These are phyloP conservation scores for Alternaria dauci DNA, from an alignment of 2,329 filamentous ascomycete genomes.

Conservation along the genomic window DNA sequence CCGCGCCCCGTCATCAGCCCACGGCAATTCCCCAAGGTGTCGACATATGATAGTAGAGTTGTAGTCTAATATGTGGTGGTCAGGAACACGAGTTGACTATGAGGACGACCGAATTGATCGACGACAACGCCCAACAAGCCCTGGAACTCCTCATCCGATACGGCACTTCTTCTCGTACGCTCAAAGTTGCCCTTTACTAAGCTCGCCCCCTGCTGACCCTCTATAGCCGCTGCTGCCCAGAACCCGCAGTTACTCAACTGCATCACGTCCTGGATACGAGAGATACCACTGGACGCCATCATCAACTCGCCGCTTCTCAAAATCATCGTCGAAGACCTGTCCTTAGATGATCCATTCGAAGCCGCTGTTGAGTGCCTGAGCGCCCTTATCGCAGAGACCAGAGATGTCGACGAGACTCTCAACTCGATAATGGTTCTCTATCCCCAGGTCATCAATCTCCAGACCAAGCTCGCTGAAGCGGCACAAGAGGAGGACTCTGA, in stretches of 20 bases:
- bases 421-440: constrained; percentile 83
- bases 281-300: constrained; percentile 84
- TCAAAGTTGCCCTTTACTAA: not conserved
- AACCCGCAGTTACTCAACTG: constrained; percentile 94
- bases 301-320: constrained; percentile 86
- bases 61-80: constrained; percentile 53
- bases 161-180: constrained; percentile 85
- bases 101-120: constrained; percentile 87
- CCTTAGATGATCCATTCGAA: constrained; percentile 80
- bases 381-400: constrained; percentile 88
- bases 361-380: constrained; percentile 92
- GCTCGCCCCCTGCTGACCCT: constrained; percentile 21
- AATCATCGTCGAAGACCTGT: constrained; percentile 79
- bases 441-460: constrained; percentile 78
- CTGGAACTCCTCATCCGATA: constrained; percentile 89
- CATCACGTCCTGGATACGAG: constrained; percentile 94
- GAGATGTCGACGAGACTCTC: constrained; percentile 90
- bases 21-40: constrained; percentile 48
- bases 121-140: constrained; percentile 89
- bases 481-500: constrained; percentile 85
- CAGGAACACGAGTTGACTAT: constrained; percentile 92
- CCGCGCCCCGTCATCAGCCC: constrained; percentile 47
- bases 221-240: constrained; percentile 71
- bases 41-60: constrained; percentile 49
- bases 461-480: constrained; percentile 76